These are phyloP conservation scores for Limnomonas spitsbergensis DNA, from an alignment of 139 green algal genomes.

Conservation along the genomic window DNA sequence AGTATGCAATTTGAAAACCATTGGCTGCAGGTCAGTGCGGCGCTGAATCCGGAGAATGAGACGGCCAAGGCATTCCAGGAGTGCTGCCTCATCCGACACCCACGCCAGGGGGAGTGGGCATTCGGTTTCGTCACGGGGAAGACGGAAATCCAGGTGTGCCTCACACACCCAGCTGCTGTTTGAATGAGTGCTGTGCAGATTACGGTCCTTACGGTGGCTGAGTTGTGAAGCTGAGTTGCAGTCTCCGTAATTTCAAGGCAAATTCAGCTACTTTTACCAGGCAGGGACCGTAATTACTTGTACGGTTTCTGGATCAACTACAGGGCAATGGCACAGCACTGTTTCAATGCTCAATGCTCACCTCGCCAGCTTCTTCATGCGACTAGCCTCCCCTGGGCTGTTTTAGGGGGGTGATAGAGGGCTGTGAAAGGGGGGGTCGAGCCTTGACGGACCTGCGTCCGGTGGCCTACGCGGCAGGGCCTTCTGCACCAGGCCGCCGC, in stretches of 20 bases:
- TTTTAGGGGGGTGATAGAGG: too few relatives aligned
- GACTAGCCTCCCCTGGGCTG: too few relatives aligned
- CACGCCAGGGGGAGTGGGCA: constrained; percentile 74
- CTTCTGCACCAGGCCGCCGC: too few relatives aligned
- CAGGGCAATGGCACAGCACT: too few relatives aligned
- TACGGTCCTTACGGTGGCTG: too few relatives aligned
- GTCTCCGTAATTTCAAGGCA: not conserved
- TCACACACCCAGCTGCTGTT: not conserved
- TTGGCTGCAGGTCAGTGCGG: constrained; percentile 62
- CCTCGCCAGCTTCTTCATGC: not conserved
- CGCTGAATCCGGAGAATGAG: constrained; percentile 75
- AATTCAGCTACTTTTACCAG: too few relatives aligned
- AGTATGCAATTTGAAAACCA: too few relatives aligned
- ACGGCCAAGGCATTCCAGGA: constrained; percentile 81
- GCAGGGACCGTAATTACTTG: too few relatives aligned
- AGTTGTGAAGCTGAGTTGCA: not conserved
- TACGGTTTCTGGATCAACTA: not conserved
- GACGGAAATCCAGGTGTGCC: constrained; percentile 70
- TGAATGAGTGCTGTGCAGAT: not conserved
- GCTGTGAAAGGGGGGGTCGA: too few relatives aligned
- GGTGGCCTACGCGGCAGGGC: too few relatives aligned
- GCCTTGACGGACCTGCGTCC: too few relatives aligned
- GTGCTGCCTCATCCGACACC: constrained; percentile 78
- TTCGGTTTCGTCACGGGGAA: constrained; percentile 91
- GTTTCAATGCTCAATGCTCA: not conserved